Conservation (phyloP, 371 early-diverging fungal genomes). For the Haplosporangium sp. region DNA sequence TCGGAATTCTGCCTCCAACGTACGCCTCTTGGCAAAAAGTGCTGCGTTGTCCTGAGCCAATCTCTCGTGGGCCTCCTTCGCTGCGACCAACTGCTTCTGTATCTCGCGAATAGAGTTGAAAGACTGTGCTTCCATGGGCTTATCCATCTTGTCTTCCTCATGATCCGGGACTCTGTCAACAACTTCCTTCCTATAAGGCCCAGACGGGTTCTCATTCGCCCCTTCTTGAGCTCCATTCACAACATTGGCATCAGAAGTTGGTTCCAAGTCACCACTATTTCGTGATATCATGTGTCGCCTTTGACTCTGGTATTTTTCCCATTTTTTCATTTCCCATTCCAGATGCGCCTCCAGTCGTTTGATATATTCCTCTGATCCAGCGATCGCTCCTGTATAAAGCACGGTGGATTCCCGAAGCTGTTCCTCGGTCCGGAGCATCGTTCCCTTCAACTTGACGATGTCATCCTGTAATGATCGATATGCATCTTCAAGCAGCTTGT, state of each 20-base stretch:
- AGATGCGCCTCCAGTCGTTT: slow-evolving; percentile 43
- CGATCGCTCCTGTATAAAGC: slow-evolving; percentile 20
- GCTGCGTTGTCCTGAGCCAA: slow-evolving; percentile 21
- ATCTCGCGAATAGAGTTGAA: slow-evolving; percentile 26
- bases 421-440: slow-evolving; percentile 9
- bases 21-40: slow-evolving; percentile 17
- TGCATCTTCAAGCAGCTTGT: slow-evolving; percentile 5
- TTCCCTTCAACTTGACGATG: slow-evolving; percentile 12
- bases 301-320: slow-evolving; percentile 33
- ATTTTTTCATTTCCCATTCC: slow-evolving; percentile 51
- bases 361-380: slow-evolving; percentile 19
- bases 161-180: not conserved
- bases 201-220: not conserved
- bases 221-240: not conserved
- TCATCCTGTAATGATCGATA: slow-evolving; percentile 23
- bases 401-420: slow-evolving; percentile 16
- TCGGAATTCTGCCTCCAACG: slow-evolving; percentile 13
- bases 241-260: not conserved
- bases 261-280: not conserved
- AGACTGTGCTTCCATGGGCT: slow-evolving; percentile 35
- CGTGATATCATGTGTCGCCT: slow-evolving; percentile 18
- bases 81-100: slow-evolving; percentile 10
- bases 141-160: slow-evolving; percentile 14
- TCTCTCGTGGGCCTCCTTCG: slow-evolving; percentile 17
- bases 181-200: not conserved